Evolutionary conservation across 805 yeast genomes (phyloP).

Genomic region (Saccharomycopsis vini): DNA sequence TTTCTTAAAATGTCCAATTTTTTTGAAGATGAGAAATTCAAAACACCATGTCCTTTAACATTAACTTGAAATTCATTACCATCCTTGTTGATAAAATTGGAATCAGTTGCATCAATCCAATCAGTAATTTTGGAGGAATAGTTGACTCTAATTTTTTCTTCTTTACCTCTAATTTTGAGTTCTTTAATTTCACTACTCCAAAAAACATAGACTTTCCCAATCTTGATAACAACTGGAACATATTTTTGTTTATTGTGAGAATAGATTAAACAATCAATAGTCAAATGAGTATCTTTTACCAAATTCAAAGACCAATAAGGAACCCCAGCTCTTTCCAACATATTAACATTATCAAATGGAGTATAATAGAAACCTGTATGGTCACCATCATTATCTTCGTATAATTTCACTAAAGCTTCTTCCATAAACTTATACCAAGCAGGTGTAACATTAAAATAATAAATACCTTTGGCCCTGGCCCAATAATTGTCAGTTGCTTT

Average conservation of each 20-base stretch:
- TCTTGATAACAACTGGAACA: conserved; percentile 51
- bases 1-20: conserved; percentile 10
- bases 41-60: conserved; percentile 8
- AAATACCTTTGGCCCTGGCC: neutral
- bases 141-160: conserved; percentile 27
- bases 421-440: neutral
- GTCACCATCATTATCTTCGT: neutral
- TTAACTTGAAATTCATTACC: conserved; percentile 13
- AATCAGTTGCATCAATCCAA: conserved; percentile 12
- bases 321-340: conserved; percentile 37
- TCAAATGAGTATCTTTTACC: conserved; percentile 31
- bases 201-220: conserved; percentile 40
- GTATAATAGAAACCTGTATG: conserved; percentile 3
- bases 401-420: neutral
- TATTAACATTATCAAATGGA: conserved; percentile 32
- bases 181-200: conserved; percentile 12
- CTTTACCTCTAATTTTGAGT: conserved; percentile 25
- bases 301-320: conserved; percentile 34
- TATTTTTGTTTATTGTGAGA: conserved; percentile 41
- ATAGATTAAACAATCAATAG: conserved; percentile 42
- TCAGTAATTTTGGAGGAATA: conserved; percentile 7
- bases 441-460: conserved; percentile 12
- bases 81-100: conserved; percentile 6
- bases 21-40: conserved; percentile 10
- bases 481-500: conserved; percentile 1